phyloP scores from a whole-genome alignment of 106 monocot species.

The Dioscorea zingiberensis region DNA sequence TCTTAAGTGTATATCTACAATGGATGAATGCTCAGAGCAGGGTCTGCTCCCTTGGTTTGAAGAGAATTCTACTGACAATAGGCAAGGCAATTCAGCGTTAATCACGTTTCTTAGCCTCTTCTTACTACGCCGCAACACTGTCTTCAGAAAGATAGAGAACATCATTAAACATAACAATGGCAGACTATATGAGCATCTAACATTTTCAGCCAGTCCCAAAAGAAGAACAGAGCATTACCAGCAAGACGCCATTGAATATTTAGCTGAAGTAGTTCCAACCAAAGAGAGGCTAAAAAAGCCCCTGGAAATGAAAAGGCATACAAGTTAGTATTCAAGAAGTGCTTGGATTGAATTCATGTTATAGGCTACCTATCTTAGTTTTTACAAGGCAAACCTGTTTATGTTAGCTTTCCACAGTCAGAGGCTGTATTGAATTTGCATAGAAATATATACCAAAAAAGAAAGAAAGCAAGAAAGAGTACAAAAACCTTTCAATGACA shows the following conservation, averaged over 20 bases:
- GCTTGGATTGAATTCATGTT: no score
- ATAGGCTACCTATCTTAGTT: no score
- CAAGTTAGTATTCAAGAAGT: not conserved
- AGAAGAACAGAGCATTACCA: constrained; percentile 31
- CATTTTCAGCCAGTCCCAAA: not conserved
- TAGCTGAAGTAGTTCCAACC: constrained; percentile 78
- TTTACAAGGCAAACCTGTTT: no score
- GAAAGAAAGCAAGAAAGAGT: not conserved
- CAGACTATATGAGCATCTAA: not conserved
- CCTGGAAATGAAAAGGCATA: constrained; percentile 27
- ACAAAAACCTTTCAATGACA: constrained; percentile 68
- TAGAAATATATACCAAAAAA: not conserved
- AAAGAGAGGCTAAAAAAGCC: constrained; percentile 76
- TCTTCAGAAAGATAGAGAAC: constrained; percentile 10
- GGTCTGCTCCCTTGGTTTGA: constrained; percentile 32
- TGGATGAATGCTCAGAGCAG: constrained; percentile 14
- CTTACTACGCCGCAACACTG: constrained; percentile 71
- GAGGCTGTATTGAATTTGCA: no score
- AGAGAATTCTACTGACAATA: constrained; percentile 41
- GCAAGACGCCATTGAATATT: constrained; percentile 78
- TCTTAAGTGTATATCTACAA: constrained; percentile 35
- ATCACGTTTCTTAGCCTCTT: constrained; percentile 76
- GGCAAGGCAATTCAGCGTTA: constrained; percentile 60
- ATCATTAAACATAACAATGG: not conserved
- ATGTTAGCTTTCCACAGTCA: no score